These are phyloP conservation scores for Alternaria ventricosa DNA, from an alignment of 2,329 filamentous ascomycete species.

Conservation along the genomic window DNA sequence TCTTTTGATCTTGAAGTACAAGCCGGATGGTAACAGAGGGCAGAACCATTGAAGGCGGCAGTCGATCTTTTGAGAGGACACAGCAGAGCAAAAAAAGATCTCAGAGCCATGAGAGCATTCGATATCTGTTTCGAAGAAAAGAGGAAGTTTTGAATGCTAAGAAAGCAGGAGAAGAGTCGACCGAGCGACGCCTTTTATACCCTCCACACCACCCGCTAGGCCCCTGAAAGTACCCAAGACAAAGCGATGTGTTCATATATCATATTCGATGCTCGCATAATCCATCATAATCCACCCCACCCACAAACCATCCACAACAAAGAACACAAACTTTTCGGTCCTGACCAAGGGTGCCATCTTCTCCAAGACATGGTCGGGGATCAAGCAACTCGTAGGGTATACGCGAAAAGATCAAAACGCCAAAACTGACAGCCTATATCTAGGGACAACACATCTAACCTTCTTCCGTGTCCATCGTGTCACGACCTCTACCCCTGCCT, in stretches of 20 bases:
- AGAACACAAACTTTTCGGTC: background rate
- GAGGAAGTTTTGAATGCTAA: background rate
- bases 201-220: background rate
- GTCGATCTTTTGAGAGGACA: no score
- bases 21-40: no score
- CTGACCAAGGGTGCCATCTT: constrained; percentile 6
- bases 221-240: background rate
- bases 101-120: no score
- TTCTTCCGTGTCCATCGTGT: constrained; percentile 79
- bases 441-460: constrained; percentile 51
- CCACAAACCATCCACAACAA: background rate
- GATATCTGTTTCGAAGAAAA: no score
- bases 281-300: background rate
- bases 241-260: background rate
- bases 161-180: no score
- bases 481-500: constrained; percentile 57
- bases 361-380: constrained; percentile 4
- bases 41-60: no score
- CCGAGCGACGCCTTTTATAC: no score
- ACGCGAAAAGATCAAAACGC: background rate
- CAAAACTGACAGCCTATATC: background rate
- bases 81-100: no score
- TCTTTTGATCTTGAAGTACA: no score
- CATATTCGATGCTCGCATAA: background rate
- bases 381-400: constrained; percentile 14